Percentiles rank a stretch among this genome's conserved stretches.
Conservation (phyloP, 73 alveolate genomes). For the Tetrahymena elliotti region DNA sequence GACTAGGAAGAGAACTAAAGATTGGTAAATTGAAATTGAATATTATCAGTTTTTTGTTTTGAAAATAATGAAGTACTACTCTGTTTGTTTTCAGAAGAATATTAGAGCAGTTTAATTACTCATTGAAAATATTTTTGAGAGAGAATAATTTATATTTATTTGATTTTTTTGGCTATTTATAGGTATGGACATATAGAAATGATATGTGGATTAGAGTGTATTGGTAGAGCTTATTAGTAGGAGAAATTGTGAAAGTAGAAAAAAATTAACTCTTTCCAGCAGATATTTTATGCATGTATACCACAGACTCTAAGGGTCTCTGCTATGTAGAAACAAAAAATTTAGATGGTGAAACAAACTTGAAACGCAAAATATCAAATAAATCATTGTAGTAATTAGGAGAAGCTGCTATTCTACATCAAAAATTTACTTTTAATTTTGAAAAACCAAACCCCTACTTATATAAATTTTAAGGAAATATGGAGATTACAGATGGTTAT, state of each 20-base stretch:
- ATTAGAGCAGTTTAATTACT: too few relatives aligned
- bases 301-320: slow-evolving; percentile 62
- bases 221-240: slow-evolving; percentile 76
- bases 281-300: slow-evolving; percentile 62
- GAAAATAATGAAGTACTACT: too few relatives aligned
- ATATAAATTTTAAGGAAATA: slow-evolving; percentile 43
- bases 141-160: too few relatives aligned
- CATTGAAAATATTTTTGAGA: background rate
- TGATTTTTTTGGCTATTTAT: background rate
- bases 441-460: slow-evolving; percentile 37
- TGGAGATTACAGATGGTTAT: background rate
- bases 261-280: slow-evolving; percentile 77
- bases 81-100: too few relatives aligned
- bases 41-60: too few relatives aligned
- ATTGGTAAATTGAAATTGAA: background rate
- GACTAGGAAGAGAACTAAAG: slow-evolving; percentile 76
- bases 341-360: slow-evolving; percentile 92
- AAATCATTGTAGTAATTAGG: background rate
- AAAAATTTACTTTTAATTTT: slow-evolving; percentile 28
- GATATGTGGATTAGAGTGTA: slow-evolving; percentile 41
- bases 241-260: slow-evolving; percentile 62
- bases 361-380: slow-evolving; percentile 72
- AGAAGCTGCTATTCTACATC: background rate
- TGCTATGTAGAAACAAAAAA: slow-evolving; percentile 83
- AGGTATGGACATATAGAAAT: slow-evolving; percentile 45